Evolutionary conservation across 2,329 filamentous ascomycete species (phyloP).

Genomic region (Stemphylium vesicarium): DNA sequence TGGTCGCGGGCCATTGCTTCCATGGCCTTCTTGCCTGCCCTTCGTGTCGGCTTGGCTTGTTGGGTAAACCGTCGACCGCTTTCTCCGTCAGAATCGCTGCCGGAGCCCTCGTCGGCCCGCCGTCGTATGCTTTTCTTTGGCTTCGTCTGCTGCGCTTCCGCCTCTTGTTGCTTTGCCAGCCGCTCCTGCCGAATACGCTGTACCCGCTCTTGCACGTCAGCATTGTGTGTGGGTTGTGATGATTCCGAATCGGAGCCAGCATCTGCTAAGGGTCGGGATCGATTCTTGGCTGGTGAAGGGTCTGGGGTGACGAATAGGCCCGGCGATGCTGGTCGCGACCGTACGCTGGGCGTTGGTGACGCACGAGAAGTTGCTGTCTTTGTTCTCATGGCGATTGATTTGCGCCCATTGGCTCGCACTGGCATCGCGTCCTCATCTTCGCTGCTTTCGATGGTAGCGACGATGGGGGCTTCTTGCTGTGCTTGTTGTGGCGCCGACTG

Average conservation of each 20-base stretch:
- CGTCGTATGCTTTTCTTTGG: slow-evolving; percentile 41
- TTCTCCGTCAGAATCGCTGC: slow-evolving; percentile 63
- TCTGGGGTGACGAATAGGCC: slow-evolving; percentile 65
- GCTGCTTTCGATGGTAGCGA: slow-evolving; percentile 21
- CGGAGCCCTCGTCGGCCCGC: slow-evolving; percentile 53
- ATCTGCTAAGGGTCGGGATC: slow-evolving; percentile 12
- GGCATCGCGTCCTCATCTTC: slow-evolving; percentile 42
- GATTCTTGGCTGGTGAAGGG: slow-evolving; percentile 44
- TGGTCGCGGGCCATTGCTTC: slow-evolving; percentile 96
- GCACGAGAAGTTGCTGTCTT: slow-evolving; percentile 20
- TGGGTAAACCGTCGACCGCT: slow-evolving; percentile 64
- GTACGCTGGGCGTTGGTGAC: slow-evolving; percentile 24
- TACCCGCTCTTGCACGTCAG: slow-evolving; percentile 74
- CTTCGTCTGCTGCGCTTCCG: slow-evolving; percentile 47
- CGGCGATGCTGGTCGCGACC: slow-evolving; percentile 53
- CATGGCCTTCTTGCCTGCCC: slow-evolving; percentile 91
- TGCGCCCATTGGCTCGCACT: slow-evolving; percentile 27
- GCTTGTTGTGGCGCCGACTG: slow-evolving; percentile 6
- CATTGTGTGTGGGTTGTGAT: slow-evolving; percentile 54
- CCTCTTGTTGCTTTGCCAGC: slow-evolving; percentile 67
- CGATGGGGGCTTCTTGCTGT: slow-evolving; percentile 5
- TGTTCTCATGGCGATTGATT: slow-evolving; percentile 10
- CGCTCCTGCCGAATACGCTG: slow-evolving; percentile 76
- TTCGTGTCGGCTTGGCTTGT: slow-evolving; percentile 72
- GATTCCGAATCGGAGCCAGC: slow-evolving; percentile 57